Evolutionary conservation across 2,329 filamentous ascomycete genomes (phyloP).

Genomic region (Pyrenochaeta sp.): DNA sequence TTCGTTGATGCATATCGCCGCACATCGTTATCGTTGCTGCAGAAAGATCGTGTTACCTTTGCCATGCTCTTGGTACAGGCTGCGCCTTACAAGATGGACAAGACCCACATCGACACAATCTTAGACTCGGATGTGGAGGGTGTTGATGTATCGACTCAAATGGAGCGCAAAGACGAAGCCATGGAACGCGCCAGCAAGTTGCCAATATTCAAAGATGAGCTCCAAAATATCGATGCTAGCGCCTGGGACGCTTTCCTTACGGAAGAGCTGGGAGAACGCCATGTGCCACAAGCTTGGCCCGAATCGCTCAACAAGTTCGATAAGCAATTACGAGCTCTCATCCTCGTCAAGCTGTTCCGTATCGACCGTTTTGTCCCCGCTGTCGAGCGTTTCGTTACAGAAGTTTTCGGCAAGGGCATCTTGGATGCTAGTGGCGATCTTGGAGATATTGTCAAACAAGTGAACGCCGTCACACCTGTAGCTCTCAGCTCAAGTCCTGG

Average conservation of each 20-base stretch:
- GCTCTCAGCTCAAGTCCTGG: constrained; percentile 93
- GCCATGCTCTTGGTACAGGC: constrained; percentile 96
- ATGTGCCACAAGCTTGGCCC: constrained; percentile 80
- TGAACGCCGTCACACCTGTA: constrained; percentile 84
- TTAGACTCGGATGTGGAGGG: constrained; percentile 80
- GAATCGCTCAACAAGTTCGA: constrained; percentile 71
- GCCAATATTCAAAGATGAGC: constrained; percentile 74
- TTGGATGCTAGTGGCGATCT: constrained; percentile 88
- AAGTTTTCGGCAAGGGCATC: constrained; percentile 84
- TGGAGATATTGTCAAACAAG: constrained; percentile 82
- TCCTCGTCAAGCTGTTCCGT: constrained; percentile 93
- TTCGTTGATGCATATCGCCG: constrained; percentile 92
- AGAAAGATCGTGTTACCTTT: constrained; percentile 92
- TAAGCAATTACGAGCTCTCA: constrained; percentile 79
- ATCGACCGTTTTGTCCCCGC: constrained; percentile 94
- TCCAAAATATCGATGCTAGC: constrained; percentile 68
- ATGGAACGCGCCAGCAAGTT: constrained; percentile 75
- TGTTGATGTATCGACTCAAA: constrained; percentile 77
- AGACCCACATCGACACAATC: constrained; percentile 83
- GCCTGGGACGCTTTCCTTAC: constrained; percentile 84
- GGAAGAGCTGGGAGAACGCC: constrained; percentile 87
- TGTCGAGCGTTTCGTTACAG: constrained; percentile 86
- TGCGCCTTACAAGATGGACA: constrained; percentile 96
- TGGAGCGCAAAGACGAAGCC: constrained; percentile 70
- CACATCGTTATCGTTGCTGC: constrained; percentile 89